Evolutionary conservation across 441 rosid genomes (phyloP).

Genomic region (Aquilaria agallochum): DNA sequence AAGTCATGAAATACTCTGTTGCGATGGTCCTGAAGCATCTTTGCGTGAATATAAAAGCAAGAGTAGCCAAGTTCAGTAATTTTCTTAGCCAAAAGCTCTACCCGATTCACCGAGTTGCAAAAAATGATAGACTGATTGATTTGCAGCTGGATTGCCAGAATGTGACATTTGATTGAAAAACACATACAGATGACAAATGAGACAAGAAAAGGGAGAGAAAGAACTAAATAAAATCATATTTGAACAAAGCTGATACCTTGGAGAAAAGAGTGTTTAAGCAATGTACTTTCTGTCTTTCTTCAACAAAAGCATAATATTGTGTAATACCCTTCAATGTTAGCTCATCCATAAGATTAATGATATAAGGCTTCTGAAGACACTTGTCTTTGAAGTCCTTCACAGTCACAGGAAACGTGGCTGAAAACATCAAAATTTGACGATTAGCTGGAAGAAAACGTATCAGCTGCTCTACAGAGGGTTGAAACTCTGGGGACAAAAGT

Average conservation of each 20-base stretch:
- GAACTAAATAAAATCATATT: background rate
- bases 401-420: slow-evolving; percentile 92
- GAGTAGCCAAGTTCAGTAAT: slow-evolving; percentile 96
- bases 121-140: slow-evolving; percentile 91
- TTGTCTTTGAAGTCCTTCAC: slow-evolving; percentile 90
- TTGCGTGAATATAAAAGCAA: slow-evolving; percentile 89
- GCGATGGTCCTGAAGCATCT: slow-evolving; percentile 96
- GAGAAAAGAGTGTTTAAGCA: slow-evolving; percentile 92
- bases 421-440: slow-evolving; percentile 88
- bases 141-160: slow-evolving; percentile 65
- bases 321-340: slow-evolving; percentile 90
- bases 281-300: slow-evolving; percentile 96
- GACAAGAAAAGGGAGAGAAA: background rate
- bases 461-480: slow-evolving; percentile 83
- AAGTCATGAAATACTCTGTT: slow-evolving; percentile 94
- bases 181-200: slow-evolving; percentile 3
- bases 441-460: slow-evolving; percentile 68
- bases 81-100: slow-evolving; percentile 89
- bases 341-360: slow-evolving; percentile 94
- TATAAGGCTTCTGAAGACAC: slow-evolving; percentile 66
- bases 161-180: slow-evolving; percentile 18
- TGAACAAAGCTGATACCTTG: slow-evolving; percentile 43
- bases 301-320: slow-evolving; percentile 90
- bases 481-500: slow-evolving; percentile 89
- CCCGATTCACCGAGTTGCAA: slow-evolving; percentile 94